Conservation (phyloP, 2,329 filamentous ascomycete genomes). For the Aureobasidium lini region DNA sequence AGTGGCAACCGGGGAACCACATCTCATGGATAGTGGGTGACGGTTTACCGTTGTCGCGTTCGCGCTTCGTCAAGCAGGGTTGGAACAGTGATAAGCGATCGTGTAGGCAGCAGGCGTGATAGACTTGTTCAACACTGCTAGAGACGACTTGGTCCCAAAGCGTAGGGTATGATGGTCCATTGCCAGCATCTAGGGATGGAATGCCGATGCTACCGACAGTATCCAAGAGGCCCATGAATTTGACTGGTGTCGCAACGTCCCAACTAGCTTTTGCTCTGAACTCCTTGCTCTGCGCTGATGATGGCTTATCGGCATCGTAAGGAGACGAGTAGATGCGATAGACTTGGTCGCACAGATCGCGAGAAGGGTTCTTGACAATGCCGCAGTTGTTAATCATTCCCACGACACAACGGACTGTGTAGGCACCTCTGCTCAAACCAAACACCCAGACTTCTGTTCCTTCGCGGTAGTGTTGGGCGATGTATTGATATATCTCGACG, state of each 20-base stretch:
- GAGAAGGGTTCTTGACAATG: constrained; percentile 14
- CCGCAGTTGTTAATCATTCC: constrained; percentile 32
- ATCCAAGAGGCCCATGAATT: constrained; percentile 29
- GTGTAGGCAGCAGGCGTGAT: constrained; percentile 28
- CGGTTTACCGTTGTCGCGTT: constrained; percentile 13
- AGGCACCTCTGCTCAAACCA: constrained; percentile 35
- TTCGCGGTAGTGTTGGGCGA: constrained; percentile 27
- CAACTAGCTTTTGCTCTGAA: constrained; percentile 22
- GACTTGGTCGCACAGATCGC: constrained; percentile 25
- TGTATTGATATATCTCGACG: constrained; percentile 29
- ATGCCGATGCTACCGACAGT: constrained; percentile 30
- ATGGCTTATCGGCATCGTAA: constrained; percentile 24
- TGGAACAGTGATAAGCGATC: constrained; percentile 30
- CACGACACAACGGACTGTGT: constrained; percentile 33
- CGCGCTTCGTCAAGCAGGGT: constrained; percentile 23
- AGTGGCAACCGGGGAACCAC: constrained; percentile 33
- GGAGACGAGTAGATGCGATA: constrained; percentile 28
- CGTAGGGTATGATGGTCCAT: constrained; percentile 30
- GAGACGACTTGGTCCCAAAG: constrained; percentile 30
- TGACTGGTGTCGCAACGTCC: constrained; percentile 26
- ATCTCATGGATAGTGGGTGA: constrained; percentile 21
- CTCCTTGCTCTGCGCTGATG: constrained; percentile 20
- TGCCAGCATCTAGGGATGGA: constrained; percentile 27
- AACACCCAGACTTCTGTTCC: constrained; percentile 33
- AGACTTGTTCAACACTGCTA: constrained; percentile 27